Evolutionary conservation across 2,329 filamentous ascomycete species (phyloP), one percentile per base, ranked within the genome.

Genomic region (Pseudocercospora eumusae): DNA sequence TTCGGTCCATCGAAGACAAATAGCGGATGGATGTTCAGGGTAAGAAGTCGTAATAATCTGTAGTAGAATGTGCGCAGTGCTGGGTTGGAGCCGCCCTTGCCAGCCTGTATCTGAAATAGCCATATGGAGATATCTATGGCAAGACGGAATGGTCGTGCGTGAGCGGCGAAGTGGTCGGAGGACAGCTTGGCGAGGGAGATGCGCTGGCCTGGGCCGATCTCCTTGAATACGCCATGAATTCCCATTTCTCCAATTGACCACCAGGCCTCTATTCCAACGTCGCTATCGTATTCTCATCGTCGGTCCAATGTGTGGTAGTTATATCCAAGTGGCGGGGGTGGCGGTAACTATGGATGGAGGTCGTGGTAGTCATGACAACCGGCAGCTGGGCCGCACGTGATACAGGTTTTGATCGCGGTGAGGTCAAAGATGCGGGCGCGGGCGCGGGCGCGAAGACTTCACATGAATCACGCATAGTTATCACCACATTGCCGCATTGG

Each of bases 91-190:
- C 95, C 95, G 52, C 93, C 88, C 79, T 87, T 87, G 18, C 90
- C 90, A 13, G 91, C 88, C 73, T 96, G 92, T 11, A 88, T 88
- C 73, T 99, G 95, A 73, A 96, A 98, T 49, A 96, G 89, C 95
- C 95, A 99, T 73, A 99, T 98, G 2, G 92, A 92, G 69, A 96
- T 90, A 74, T 99, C 95, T 66, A 99, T 90, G 42, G 95, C 95
- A 52, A 99, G 82, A 44, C 93, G 88, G 44, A 98, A 81, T 0
- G 93, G 93, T 1, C 88, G 84, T 23, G 84, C 83, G 10, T 86
- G 86, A 58, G 83, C 77, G 70, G 92, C 86, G 66, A 96, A 85
- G 68, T 91, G 88, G 53, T 92, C 86, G 50, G 92, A 83, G 28
- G 93, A 89, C 56, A 98, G 83, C 73, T 91, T 96, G 33, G 90